These are phyloP conservation scores for Vigna radiata DNA, from an alignment of 306 rosid species.

Conservation along the genomic window DNA sequence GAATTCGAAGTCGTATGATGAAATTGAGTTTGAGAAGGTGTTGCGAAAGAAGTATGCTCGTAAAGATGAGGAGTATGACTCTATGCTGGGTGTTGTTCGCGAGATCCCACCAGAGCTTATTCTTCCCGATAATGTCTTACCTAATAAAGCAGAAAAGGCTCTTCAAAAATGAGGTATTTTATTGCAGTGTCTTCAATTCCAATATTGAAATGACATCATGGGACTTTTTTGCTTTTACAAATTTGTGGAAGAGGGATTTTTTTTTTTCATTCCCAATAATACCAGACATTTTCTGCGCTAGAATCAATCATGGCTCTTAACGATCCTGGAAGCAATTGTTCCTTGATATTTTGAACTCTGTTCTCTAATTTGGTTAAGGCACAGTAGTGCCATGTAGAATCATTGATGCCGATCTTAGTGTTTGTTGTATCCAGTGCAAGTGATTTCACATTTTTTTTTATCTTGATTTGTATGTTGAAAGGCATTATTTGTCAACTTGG, in stretches of 20 bases:
- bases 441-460: conserved; percentile 20
- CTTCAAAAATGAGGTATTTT: conserved; percentile 40
- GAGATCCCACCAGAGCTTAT: conserved; percentile 81
- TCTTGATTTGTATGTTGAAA: conserved; percentile 27
- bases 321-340: conserved; percentile 42
- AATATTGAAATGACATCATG: conserved; percentile 52
- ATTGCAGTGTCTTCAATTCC: conserved; percentile 42
- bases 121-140: conserved; percentile 82
- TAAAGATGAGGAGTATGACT: conserved; percentile 84
- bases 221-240: conserved; percentile 49
- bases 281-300: conserved; percentile 57
- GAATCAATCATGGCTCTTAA: conserved; percentile 52
- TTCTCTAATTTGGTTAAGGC: conserved; percentile 45
- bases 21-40: conserved; percentile 88
- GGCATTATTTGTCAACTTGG: conserved; percentile 11
- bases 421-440: conserved; percentile 52
- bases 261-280: conserved; percentile 69
- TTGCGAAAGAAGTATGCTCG: conserved; percentile 87
- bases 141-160: conserved; percentile 66
- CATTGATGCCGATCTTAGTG: conserved; percentile 43
- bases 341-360: conserved; percentile 43
- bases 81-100: conserved; percentile 86
- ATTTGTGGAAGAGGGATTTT: conserved; percentile 61
- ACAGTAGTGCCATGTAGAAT: conserved; percentile 46
- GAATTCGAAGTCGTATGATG: conserved; percentile 76